Percentiles rank a stretch among this genome's conserved stretches.
Evolutionary conservation across 2,329 filamentous ascomycete species (phyloP).

Genomic region (Claviceps monticola): DNA sequence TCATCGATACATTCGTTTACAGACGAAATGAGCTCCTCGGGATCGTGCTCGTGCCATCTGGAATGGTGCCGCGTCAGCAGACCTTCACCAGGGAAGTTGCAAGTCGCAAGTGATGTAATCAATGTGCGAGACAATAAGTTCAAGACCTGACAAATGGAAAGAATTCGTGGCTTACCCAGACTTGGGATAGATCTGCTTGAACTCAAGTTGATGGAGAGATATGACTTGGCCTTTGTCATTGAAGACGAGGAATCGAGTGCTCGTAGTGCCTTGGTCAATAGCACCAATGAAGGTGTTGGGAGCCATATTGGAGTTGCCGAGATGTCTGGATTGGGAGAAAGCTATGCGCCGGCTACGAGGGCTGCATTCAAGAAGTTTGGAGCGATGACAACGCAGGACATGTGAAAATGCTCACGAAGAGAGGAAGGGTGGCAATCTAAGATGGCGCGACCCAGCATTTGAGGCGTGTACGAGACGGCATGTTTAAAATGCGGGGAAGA

Average conservation of each 20-base stretch:
- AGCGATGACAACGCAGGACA: too few relatives aligned
- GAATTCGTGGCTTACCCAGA: slow-evolving; percentile 40
- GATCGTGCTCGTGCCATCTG: slow-evolving; percentile 79
- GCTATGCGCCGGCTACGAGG: slow-evolving; percentile 5
- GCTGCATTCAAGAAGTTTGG: slow-evolving; percentile 1
- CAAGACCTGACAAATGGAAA: background rate
- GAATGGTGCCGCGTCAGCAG: slow-evolving; percentile 4
- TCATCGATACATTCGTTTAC: slow-evolving; percentile 65
- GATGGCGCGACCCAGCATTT: too few relatives aligned
- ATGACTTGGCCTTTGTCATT: slow-evolving; percentile 55
- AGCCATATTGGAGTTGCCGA: slow-evolving; percentile 16
- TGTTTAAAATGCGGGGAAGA: too few relatives aligned
- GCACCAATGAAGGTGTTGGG: slow-evolving; percentile 49
- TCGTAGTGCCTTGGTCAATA: slow-evolving; percentile 71
- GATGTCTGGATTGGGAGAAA: background rate
- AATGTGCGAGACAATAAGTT: background rate
- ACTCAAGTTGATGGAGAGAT: slow-evolving; percentile 62
- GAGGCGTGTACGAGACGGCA: too few relatives aligned
- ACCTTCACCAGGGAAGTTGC: background rate
- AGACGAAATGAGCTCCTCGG: slow-evolving; percentile 56
- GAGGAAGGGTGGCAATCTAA: too few relatives aligned
- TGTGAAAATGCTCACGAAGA: too few relatives aligned
- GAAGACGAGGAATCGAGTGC: slow-evolving; percentile 66
- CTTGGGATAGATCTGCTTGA: slow-evolving; percentile 59
- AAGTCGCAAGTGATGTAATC: background rate